These are phyloP conservation scores for Mucor velutinosus DNA, from an alignment of 371 early-diverging fungal genomes.

Conservation along the genomic window DNA sequence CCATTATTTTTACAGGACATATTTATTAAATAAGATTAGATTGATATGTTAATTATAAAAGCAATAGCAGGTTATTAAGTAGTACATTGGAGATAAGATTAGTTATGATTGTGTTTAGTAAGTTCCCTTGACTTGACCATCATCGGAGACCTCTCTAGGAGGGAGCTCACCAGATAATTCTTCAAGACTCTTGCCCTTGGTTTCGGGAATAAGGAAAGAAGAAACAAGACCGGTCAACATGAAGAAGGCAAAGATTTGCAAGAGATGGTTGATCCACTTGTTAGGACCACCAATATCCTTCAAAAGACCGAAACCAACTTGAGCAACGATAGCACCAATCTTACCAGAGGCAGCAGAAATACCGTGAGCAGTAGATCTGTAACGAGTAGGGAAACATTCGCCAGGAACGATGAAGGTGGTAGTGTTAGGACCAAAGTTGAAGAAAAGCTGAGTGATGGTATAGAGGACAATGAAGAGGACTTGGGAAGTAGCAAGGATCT, in stretches of 20 bases:
- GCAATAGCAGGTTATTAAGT: background rate
- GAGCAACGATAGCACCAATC: constrained; percentile 81
- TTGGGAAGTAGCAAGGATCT: constrained; percentile 52
- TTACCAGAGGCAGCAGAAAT: constrained; percentile 89
- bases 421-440: constrained; percentile 83
- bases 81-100: background rate
- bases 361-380: constrained; percentile 86
- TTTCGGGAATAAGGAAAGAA: constrained; percentile 57
- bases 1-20: background rate
- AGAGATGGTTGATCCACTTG: constrained; percentile 62
- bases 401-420: constrained; percentile 89
- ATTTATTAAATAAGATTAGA: background rate
- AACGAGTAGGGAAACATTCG: constrained; percentile 88
- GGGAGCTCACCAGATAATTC: constrained; percentile 43
- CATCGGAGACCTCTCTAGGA: constrained; percentile 9
- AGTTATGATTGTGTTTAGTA: constrained; percentile 13
- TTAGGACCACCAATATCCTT: constrained; percentile 72
- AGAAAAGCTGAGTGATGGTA: constrained; percentile 83
- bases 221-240: constrained; percentile 72
- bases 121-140: constrained; percentile 22
- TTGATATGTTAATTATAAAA: background rate
- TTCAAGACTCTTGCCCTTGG: constrained; percentile 49
- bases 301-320: constrained; percentile 73
- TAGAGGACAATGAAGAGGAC: constrained; percentile 73
- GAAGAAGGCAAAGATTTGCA: constrained; percentile 76